Conservation (phyloP, 441 rosid genomes). For the Arabidopsis lyrata region DNA sequence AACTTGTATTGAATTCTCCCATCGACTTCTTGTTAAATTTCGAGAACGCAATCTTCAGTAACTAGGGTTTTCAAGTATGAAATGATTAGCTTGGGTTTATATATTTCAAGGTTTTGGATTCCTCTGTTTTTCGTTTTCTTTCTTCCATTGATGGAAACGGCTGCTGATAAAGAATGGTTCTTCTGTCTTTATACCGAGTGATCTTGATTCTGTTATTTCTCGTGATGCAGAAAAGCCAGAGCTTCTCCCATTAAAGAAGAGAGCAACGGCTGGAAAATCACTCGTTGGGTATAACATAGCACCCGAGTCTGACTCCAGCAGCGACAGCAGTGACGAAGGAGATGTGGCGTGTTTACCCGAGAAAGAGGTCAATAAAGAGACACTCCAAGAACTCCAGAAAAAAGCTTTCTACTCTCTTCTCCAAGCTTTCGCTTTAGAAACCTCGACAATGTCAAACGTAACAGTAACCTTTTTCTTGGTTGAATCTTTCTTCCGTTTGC, state of each 20-base stretch:
- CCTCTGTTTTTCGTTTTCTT: constrained; percentile 10
- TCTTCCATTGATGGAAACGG: constrained; percentile 1
- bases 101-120: constrained; percentile 9
- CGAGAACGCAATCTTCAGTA: constrained; percentile 15
- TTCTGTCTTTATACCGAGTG: neutral
- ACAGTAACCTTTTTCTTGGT: neutral
- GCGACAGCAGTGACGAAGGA: constrained; percentile 9
- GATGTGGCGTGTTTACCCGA: neutral
- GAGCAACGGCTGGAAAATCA: constrained; percentile 23
- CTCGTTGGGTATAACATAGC: neutral
- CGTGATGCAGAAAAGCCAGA: neutral
- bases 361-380: neutral
- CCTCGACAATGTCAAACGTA: constrained; percentile 6
- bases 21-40: neutral
- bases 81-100: neutral
- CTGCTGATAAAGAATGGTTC: neutral
- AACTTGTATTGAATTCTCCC: neutral
- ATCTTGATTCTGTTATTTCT: constrained; percentile 21
- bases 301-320: neutral
- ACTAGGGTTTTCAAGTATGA: constrained; percentile 20
- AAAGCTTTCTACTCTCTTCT: constrained; percentile 32
- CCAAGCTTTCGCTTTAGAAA: constrained; percentile 1
- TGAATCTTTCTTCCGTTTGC: neutral
- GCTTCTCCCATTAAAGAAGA: constrained; percentile 4
- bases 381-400: neutral